These are phyloP conservation scores for Acacia melanoxylon DNA, from an alignment of 306 rosid genomes.

Conservation along the genomic window DNA sequence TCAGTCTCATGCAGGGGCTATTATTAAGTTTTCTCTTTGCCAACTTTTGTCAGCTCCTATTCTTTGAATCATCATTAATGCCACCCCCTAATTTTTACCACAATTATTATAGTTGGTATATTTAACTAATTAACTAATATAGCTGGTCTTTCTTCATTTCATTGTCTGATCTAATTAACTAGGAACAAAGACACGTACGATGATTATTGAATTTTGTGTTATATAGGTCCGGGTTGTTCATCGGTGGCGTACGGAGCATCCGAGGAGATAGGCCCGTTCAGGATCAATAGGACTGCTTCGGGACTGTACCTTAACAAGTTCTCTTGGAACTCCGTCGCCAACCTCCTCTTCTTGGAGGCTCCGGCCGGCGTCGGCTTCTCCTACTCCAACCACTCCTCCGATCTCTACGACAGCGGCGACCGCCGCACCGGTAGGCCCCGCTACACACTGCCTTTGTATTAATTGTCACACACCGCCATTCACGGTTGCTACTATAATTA, in stretches of 20 bases:
- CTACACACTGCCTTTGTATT: background rate
- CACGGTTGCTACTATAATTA: background rate
- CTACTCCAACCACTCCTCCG: conserved; percentile 79
- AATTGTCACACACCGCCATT: background rate
- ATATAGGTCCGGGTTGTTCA: conserved; percentile 92
- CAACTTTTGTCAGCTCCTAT: conserved; percentile 30
- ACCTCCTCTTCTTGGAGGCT: conserved; percentile 82
- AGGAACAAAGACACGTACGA: background rate
- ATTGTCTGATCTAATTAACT: too few relatives aligned
- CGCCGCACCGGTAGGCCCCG: conserved; percentile 72
- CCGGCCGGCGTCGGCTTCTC: conserved; percentile 98
- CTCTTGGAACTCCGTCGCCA: conserved; percentile 86
- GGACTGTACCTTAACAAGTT: conserved; percentile 80
- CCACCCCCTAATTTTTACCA: background rate
- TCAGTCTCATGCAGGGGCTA: conserved; percentile 14
- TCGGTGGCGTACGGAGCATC: conserved; percentile 99
- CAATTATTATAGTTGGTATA: background rate
- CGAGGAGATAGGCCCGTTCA: conserved; percentile 92
- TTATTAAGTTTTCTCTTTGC: conserved; percentile 8
- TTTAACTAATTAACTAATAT: too few relatives aligned
- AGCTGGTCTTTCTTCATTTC: background rate
- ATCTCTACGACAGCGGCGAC: conserved; percentile 76
- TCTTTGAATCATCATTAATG: conserved; percentile 31
- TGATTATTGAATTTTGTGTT: background rate
- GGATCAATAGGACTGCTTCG: conserved; percentile 70